Evolutionary conservation across 2,329 filamentous ascomycete species (phyloP).

Genomic region (Setomelanomma holmii): DNA sequence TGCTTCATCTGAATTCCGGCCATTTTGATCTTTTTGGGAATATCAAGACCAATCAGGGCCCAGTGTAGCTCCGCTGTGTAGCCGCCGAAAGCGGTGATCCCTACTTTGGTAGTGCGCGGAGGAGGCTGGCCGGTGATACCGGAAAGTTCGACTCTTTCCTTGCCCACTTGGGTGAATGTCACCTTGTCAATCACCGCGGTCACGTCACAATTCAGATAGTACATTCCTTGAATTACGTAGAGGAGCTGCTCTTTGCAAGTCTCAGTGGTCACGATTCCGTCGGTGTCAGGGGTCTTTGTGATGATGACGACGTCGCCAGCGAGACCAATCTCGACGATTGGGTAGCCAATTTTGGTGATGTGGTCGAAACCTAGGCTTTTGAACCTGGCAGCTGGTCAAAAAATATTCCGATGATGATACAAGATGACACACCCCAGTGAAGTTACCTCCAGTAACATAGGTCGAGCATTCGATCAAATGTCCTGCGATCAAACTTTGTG

Average conservation of each 20-base stretch:
- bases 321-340: neutral
- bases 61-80: too few species aligned
- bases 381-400: too few species aligned
- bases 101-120: too few species aligned
- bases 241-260: neutral
- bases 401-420: too few species aligned
- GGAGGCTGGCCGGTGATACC: too few species aligned
- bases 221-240: slow-evolving; percentile 6
- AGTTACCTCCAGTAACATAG: neutral
- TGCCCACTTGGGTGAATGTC: neutral
- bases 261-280: neutral
- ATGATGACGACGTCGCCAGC: neutral
- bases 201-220: slow-evolving; percentile 18
- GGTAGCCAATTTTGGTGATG: neutral
- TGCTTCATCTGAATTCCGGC: too few species aligned
- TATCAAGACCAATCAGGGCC: too few species aligned
- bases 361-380: neutral
- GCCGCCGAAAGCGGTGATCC: too few species aligned
- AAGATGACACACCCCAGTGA: too few species aligned
- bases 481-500: neutral
- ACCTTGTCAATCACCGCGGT: slow-evolving; percentile 11
- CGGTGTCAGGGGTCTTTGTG: neutral
- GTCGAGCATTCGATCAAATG: neutral
- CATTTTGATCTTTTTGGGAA: too few species aligned
- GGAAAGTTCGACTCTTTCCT: too few species aligned